These are phyloP conservation scores for Mrakia frigida DNA, from an alignment of 768 basidiomycete species.

Conservation along the genomic window DNA sequence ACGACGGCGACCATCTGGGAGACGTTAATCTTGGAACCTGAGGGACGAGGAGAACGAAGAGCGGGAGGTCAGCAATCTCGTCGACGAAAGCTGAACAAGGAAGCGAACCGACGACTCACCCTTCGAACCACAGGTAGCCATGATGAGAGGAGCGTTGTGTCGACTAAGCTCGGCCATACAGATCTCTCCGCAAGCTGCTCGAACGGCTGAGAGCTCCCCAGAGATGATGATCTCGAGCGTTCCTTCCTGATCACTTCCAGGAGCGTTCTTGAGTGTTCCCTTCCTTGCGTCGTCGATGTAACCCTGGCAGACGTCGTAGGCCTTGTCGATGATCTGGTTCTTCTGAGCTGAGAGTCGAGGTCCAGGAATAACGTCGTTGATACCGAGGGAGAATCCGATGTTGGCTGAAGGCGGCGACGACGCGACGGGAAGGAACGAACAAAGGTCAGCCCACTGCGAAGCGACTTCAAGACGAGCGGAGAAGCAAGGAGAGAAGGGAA, in stretches of 20 bases:
- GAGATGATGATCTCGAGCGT: conserved; percentile 97
- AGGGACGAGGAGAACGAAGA: conserved; percentile 32
- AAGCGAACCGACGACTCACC: conserved; percentile 52
- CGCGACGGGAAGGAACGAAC: not conserved
- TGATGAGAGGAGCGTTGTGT: conserved; percentile 93
- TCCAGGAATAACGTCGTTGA: conserved; percentile 97
- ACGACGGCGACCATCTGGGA: conserved; percentile 99
- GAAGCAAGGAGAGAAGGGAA: not conserved
- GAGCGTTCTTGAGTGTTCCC: conserved; percentile 88
- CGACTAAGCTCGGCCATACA: conserved; percentile 98
- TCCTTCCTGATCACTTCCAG: conserved; percentile 95
- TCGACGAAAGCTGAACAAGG: not conserved
- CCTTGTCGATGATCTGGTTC: conserved; percentile 75
- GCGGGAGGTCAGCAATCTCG: not conserved
- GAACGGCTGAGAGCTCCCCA: conserved; percentile 84
- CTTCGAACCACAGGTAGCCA: conserved; percentile 99
- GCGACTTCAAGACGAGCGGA: too few relatives aligned
- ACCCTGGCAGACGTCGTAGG: conserved; percentile 79
- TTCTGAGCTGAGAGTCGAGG: conserved; percentile 73
- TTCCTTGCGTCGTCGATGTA: conserved; percentile 85
- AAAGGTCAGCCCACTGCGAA: too few relatives aligned
- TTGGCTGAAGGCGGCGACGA: conserved; percentile 58
- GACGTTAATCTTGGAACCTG: conserved; percentile 97
- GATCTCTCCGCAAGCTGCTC: conserved; percentile 91
- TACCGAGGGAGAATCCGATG: conserved; percentile 93